Conservation (phyloP, 179 eudicot species). For the Silene coronaria region DNA sequence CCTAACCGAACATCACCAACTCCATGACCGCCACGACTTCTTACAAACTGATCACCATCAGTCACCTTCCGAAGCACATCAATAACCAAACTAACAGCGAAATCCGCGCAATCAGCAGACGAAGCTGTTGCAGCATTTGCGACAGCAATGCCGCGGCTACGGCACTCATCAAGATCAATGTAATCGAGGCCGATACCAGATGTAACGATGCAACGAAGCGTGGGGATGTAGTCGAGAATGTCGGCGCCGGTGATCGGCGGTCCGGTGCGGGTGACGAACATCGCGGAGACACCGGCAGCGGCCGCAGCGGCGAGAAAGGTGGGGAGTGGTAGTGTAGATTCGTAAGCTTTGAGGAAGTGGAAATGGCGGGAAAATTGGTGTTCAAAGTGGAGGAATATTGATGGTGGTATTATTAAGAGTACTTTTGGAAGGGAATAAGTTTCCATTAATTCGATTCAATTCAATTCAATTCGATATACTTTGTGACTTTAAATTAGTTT, state of each 20-base stretch:
- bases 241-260: slow-evolving; percentile 28
- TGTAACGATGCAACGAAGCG: slow-evolving; percentile 47
- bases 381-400: slow-evolving; percentile 22
- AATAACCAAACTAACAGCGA: slow-evolving; percentile 48
- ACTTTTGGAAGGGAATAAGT: slow-evolving; percentile 19
- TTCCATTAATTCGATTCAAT: too few species aligned
- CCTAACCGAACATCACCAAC: slow-evolving; percentile 31
- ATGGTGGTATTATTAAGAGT: slow-evolving; percentile 20
- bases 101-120: slow-evolving; percentile 53
- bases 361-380: slow-evolving; percentile 35
- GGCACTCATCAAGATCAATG: slow-evolving; percentile 58
- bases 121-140: slow-evolving; percentile 35
- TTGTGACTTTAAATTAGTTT: too few species aligned
- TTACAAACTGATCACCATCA: slow-evolving; percentile 45
- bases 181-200: slow-evolving; percentile 53
- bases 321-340: slow-evolving; percentile 36
- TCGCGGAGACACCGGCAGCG: slow-evolving; percentile 32
- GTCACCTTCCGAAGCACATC: slow-evolving; percentile 49
- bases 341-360: slow-evolving; percentile 44
- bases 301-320: slow-evolving; percentile 33
- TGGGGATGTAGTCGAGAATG: slow-evolving; percentile 46
- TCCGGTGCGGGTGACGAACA: slow-evolving; percentile 24
- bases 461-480: too few species aligned
- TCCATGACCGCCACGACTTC: slow-evolving; percentile 43
- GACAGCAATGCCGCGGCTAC: slow-evolving; percentile 47